Evolutionary conservation across 164 flowering plant species (phyloP).

Genomic region (Stephania cephalantha): DNA sequence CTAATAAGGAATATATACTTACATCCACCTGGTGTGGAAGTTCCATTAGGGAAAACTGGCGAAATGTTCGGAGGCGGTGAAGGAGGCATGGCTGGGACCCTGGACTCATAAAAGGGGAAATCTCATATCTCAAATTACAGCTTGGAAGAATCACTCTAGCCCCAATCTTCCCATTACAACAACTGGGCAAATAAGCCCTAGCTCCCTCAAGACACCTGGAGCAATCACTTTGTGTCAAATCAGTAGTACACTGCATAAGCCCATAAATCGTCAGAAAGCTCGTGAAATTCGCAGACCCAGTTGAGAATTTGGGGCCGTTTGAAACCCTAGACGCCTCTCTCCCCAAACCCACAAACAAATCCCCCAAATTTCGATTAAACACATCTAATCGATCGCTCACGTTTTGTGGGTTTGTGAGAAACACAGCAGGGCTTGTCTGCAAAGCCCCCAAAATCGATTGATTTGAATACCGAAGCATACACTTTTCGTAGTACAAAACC

Average conservation of each 20-base stretch:
- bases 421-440: background rate
- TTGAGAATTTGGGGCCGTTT: background rate
- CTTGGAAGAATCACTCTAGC: background rate
- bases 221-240: conserved; percentile 1
- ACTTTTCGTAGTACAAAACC: conserved; percentile 20
- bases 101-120: background rate
- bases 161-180: background rate
- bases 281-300: background rate
- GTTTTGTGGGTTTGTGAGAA: background rate
- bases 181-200: background rate
- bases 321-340: background rate
- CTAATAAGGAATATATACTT: background rate
- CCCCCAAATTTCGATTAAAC: background rate
- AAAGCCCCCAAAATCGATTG: background rate
- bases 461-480: conserved; percentile 23
- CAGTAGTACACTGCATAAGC: conserved; percentile 2
- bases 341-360: background rate
- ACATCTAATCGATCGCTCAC: background rate
- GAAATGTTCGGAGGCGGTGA: background rate
- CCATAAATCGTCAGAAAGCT: background rate
- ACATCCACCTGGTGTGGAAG: background rate
- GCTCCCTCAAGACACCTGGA: background rate
- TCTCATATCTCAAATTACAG: background rate
- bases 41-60: background rate
- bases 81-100: background rate